A percentile compares a stretch with the other conserved stretches of the same genome.
Evolutionary conservation across 345 rosid genomes (phyloP).

Genomic region (Diplotaxis tenuifolia): DNA sequence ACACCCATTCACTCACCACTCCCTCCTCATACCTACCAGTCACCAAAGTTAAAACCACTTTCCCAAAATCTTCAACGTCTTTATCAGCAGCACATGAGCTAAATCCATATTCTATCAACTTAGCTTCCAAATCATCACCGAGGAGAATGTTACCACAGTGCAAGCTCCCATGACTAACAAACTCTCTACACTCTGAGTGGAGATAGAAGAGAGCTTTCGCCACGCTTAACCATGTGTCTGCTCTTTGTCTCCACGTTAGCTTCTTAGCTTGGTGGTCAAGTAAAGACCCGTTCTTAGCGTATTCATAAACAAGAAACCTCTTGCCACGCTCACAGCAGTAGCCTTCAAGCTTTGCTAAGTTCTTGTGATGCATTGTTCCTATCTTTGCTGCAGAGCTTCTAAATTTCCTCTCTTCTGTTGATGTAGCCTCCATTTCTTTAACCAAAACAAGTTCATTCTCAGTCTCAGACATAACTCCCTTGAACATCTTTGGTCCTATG

Average conservation of each 20-base stretch:
- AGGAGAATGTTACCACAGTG: constrained; percentile 63
- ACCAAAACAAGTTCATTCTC: constrained; percentile 53
- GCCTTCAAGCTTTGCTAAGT: constrained; percentile 68
- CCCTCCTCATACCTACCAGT: constrained; percentile 47
- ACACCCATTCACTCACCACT: constrained; percentile 43
- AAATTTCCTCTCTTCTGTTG: constrained; percentile 59
- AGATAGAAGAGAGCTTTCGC: constrained; percentile 68
- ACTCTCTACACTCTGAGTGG: constrained; percentile 77
- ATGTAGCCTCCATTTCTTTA: constrained; percentile 48
- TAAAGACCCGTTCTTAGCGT: constrained; percentile 55
- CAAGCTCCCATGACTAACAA: constrained; percentile 71
- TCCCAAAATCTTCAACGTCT: constrained; percentile 75
- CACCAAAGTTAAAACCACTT: constrained; percentile 47
- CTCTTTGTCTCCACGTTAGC: constrained; percentile 65
- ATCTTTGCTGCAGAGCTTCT: constrained; percentile 61
- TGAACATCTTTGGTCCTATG: constrained; percentile 58
- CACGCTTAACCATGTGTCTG: constrained; percentile 55
- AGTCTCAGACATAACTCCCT: constrained; percentile 54
- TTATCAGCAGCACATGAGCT: constrained; percentile 54
- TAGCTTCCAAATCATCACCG: constrained; percentile 63
- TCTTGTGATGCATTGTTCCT: constrained; percentile 77
- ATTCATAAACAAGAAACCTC: constrained; percentile 68
- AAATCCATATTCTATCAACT: constrained; percentile 65
- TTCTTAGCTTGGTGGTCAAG: constrained; percentile 54
- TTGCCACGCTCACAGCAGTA: constrained; percentile 61